phyloP scores from a whole-genome alignment of 129 eudicot genomes.

The Ambrosia artemisiifolia region DNA sequence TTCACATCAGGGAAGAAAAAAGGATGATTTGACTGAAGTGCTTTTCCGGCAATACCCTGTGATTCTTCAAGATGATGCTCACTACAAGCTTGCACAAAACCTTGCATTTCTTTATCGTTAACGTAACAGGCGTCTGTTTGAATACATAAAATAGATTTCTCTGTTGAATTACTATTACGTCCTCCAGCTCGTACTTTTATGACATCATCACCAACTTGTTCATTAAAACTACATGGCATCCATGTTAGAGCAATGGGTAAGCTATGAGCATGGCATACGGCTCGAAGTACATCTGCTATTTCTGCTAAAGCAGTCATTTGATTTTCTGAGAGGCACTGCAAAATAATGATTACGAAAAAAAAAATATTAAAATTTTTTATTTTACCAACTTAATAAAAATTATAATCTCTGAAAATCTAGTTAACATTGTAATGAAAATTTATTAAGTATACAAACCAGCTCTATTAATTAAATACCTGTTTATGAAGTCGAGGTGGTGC shows the following conservation, averaged over 20 bases:
- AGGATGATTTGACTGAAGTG: conserved; percentile 71
- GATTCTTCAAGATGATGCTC: conserved; percentile 76
- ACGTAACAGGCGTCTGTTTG: conserved; percentile 65
- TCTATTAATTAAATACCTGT: conserved; percentile 43
- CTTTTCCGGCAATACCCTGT: conserved; percentile 83
- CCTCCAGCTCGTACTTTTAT: conserved; percentile 40
- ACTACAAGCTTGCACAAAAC: conserved; percentile 71
- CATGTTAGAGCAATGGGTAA: conserved; percentile 90
- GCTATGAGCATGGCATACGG: conserved; percentile 76
- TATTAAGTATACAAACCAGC: neutral
- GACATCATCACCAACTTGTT: conserved; percentile 34
- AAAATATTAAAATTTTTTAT: neutral
- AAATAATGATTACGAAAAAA: neutral
- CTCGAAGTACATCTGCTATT: conserved; percentile 68
- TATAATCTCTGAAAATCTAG: conserved; percentile 2
- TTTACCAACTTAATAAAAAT: neutral
- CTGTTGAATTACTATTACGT: conserved; percentile 16
- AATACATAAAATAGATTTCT: conserved; percentile 49
- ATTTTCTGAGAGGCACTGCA: conserved; percentile 65
- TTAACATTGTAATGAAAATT: neutral
- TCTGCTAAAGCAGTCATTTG: conserved; percentile 87
- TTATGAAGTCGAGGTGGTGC: conserved; percentile 59
- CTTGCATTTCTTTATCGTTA: conserved; percentile 54
- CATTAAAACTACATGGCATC: conserved; percentile 65
- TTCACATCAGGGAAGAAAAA: conserved; percentile 71